Evolutionary conservation across 768 basidiomycete species (phyloP).

Genomic region (Boletellus sp.): DNA sequence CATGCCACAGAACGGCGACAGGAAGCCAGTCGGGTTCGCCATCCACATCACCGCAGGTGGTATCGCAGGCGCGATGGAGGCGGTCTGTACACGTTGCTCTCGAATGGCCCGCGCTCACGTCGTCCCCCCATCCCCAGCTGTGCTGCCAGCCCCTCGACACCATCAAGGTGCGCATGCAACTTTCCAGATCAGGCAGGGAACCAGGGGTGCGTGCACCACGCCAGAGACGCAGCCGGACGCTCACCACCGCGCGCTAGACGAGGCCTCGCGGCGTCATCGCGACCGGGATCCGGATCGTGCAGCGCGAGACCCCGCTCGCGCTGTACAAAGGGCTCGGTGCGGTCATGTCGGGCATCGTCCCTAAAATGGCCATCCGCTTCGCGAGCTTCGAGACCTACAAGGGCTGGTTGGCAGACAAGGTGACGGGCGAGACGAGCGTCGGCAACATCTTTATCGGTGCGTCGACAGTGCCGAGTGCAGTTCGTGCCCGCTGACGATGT

Average conservation of each 20-base stretch:
- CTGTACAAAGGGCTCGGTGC: constrained; percentile 98
- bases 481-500: neutral
- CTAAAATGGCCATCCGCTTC: constrained; percentile 99
- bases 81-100: constrained; percentile 44
- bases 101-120: neutral
- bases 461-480: constrained; percentile 17
- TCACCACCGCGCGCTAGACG: constrained; percentile 52
- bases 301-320: constrained; percentile 89
- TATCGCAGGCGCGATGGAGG: constrained; percentile 90
- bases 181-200: constrained; percentile 71
- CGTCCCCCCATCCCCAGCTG: constrained; percentile 43
- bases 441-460: constrained; percentile 84
- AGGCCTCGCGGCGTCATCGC: constrained; percentile 91
- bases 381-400: constrained; percentile 98
- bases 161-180: constrained; percentile 99
- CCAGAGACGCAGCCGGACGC: neutral
- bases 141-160: constrained; percentile 94
- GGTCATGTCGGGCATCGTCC: constrained; percentile 93
- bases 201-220: constrained; percentile 68
- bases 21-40: constrained; percentile 79
- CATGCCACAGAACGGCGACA: constrained; percentile 57
- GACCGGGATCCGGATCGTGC: constrained; percentile 83
- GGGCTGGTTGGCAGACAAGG: constrained; percentile 66
- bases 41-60: constrained; percentile 94
- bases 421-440: constrained; percentile 75